Percentiles rank a stretch among this genome's conserved stretches.
Evolutionary conservation across 148 eudicot genomes (phyloP).

Genomic region (Euryodendron excelsum): DNA sequence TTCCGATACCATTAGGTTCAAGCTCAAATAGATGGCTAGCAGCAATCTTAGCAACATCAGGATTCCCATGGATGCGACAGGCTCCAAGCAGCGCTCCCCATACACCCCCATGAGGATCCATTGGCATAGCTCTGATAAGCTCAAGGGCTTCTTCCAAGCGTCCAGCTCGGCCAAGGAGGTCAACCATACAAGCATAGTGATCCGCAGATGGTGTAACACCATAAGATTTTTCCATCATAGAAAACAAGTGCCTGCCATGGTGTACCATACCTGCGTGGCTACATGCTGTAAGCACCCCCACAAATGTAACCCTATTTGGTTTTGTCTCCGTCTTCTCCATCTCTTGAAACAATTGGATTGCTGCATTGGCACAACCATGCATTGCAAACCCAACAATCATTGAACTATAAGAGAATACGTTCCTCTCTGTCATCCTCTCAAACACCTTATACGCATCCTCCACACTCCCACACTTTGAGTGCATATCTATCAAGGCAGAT

Average conservation of each 20-base stretch:
- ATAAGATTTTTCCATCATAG: constrained; percentile 40
- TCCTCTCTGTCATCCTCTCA: constrained; percentile 36
- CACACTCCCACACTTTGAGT: constrained; percentile 55
- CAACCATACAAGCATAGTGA: constrained; percentile 63
- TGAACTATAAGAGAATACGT: constrained; percentile 54
- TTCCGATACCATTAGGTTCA: constrained; percentile 51
- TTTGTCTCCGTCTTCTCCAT: constrained; percentile 46
- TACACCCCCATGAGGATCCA: constrained; percentile 51
- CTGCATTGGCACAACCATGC: constrained; percentile 47
- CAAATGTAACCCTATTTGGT: constrained; percentile 59
- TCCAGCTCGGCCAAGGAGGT: constrained; percentile 62
- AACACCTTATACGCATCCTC: constrained; percentile 51
- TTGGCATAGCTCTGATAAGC: constrained; percentile 42
- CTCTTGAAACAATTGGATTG: constrained; percentile 45
- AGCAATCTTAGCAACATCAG: constrained; percentile 62
- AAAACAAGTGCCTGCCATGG: constrained; percentile 42
- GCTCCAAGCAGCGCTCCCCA: constrained; percentile 77
- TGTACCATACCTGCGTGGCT: constrained; percentile 64
- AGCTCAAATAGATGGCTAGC: constrained; percentile 50
- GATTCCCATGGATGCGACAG: constrained; percentile 57
- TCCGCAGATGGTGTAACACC: constrained; percentile 43
- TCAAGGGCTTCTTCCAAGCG: constrained; percentile 53
- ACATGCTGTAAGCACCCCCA: constrained; percentile 60
- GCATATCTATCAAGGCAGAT: constrained; percentile 66
- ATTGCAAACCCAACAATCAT: constrained; percentile 59